These are phyloP conservation scores for Globisporangium cederbergense DNA, from an alignment of 352 stramenopile genomes.

Conservation along the genomic window DNA sequence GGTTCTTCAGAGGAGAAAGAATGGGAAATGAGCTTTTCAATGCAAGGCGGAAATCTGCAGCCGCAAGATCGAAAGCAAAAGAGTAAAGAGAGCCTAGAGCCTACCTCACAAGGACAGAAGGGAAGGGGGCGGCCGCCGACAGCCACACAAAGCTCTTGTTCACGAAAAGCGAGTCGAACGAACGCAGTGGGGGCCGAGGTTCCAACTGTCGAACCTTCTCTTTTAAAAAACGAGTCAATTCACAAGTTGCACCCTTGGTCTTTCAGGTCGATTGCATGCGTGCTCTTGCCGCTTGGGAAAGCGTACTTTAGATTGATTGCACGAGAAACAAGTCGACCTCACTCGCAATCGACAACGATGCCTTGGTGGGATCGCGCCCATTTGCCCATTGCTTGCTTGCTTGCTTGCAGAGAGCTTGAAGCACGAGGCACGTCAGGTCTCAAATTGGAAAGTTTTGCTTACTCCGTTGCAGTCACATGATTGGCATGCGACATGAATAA, in stretches of 20 bases:
- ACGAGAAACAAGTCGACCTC: too few relatives aligned
- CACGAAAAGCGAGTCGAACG: neutral
- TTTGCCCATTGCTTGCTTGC: neutral
- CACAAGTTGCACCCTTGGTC: neutral
- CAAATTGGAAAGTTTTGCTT: constrained; percentile 1
- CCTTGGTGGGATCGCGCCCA: neutral
- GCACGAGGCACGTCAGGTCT: neutral
- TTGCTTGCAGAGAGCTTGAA: constrained; percentile 1
- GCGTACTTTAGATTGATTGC: neutral
- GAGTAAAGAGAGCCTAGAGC: neutral
- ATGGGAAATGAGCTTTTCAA: constrained; percentile 9
- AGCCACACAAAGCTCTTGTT: neutral
- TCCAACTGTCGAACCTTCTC: constrained; percentile 8
- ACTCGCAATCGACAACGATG: neutral
- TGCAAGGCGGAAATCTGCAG: neutral
- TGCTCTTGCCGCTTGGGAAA: too few relatives aligned
- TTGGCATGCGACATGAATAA: constrained; percentile 6
- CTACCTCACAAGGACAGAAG: neutral
- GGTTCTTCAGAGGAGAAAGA: constrained; percentile 9
- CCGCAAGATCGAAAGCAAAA: neutral
- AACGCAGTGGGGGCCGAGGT: neutral
- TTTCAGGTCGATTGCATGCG: constrained; percentile 1
- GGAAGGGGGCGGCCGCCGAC: neutral
- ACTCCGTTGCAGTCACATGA: neutral
- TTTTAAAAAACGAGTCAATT: constrained; percentile 3